A percentile compares a stretch with the other conserved stretches of the same genome.
These are phyloP conservation scores for Hyaloscypha variabilis DNA, from an alignment of 495 filamentous ascomycete genomes.

Conservation along the genomic window DNA sequence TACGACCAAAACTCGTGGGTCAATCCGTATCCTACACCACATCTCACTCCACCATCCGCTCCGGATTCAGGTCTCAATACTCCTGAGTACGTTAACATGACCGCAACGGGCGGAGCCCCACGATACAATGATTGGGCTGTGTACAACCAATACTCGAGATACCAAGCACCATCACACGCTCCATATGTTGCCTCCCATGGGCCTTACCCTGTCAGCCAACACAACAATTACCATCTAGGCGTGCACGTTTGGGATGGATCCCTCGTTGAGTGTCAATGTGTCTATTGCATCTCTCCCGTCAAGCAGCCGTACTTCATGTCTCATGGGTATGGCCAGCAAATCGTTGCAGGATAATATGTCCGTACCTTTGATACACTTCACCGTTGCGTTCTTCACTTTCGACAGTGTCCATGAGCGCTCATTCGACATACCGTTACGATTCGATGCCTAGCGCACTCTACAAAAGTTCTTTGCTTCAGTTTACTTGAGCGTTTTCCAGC, in stretches of 20 bases:
- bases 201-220: not conserved
- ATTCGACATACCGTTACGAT: not conserved
- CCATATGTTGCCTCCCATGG: slow-evolving; percentile 23
- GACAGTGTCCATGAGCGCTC: slow-evolving; percentile 9
- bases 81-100: slow-evolving; percentile 30
- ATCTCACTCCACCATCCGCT: slow-evolving; percentile 34
- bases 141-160: slow-evolving; percentile 27
- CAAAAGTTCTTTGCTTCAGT: slow-evolving; percentile 34
- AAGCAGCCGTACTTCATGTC: slow-evolving; percentile 31
- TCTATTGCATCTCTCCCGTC: slow-evolving; percentile 25
- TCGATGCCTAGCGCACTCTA: slow-evolving; percentile 32
- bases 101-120: slow-evolving; percentile 29
- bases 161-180: slow-evolving; percentile 17
- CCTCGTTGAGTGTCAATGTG: slow-evolving; percentile 24
- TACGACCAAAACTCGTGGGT: slow-evolving; percentile 30
- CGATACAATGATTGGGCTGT: slow-evolving; percentile 31
- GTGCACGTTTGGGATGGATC: slow-evolving; percentile 25
- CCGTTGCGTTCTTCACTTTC: slow-evolving; percentile 5
- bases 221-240: slow-evolving; percentile 25
- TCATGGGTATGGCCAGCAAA: slow-evolving; percentile 27
- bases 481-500: slow-evolving; percentile 31
- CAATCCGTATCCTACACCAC: slow-evolving; percentile 28
- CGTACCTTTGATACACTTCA: slow-evolving; percentile 1
- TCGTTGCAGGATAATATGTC: slow-evolving; percentile 24
- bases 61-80: slow-evolving; percentile 33